Percentiles rank a stretch among this genome's conserved stretches.
phyloP scores from a whole-genome alignment of 306 rosid species.

The Carpinus viminea region DNA sequence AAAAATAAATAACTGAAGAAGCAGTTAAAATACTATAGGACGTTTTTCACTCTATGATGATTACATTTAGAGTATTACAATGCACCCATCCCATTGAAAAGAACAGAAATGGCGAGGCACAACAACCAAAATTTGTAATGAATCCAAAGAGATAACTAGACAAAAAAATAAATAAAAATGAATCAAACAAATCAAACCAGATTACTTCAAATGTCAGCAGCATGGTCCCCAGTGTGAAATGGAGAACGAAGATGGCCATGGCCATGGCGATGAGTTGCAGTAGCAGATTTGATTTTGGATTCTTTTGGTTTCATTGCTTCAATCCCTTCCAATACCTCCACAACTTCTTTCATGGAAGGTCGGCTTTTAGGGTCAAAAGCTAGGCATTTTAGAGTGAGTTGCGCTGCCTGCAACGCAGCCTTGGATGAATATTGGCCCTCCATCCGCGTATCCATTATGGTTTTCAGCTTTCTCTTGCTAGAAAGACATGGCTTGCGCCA shows the following conservation, averaged over 20 bases:
- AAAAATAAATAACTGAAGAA: no score
- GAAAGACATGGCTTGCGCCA: constrained; percentile 67
- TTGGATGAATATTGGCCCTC: constrained; percentile 69
- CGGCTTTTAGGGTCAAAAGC: constrained; percentile 57
- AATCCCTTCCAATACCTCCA: constrained; percentile 56
- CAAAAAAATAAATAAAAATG: constrained; percentile 1
- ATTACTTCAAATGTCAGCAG: constrained; percentile 18
- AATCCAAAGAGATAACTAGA: background rate
- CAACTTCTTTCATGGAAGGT: constrained; percentile 79
- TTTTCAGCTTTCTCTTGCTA: constrained; percentile 44
- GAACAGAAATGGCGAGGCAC: constrained; percentile 15
- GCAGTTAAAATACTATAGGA: no score
- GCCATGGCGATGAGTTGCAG: constrained; percentile 3
- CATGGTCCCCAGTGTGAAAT: constrained; percentile 18
- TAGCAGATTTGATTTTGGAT: constrained; percentile 12
- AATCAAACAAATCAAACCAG: constrained; percentile 15
- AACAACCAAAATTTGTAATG: constrained; percentile 13
- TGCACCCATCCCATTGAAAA: constrained; percentile 8
- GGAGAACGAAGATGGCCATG: constrained; percentile 4
- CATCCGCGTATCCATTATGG: constrained; percentile 53
- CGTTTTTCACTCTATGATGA: no score
- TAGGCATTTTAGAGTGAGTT: constrained; percentile 61
- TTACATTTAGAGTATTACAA: background rate
- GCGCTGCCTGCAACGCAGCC: constrained; percentile 53
- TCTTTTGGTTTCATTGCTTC: constrained; percentile 42